Evolutionary conservation across 306 rosid genomes (phyloP), one percentile per base, ranked within the genome.

Genomic region (Sindora glabra): DNA sequence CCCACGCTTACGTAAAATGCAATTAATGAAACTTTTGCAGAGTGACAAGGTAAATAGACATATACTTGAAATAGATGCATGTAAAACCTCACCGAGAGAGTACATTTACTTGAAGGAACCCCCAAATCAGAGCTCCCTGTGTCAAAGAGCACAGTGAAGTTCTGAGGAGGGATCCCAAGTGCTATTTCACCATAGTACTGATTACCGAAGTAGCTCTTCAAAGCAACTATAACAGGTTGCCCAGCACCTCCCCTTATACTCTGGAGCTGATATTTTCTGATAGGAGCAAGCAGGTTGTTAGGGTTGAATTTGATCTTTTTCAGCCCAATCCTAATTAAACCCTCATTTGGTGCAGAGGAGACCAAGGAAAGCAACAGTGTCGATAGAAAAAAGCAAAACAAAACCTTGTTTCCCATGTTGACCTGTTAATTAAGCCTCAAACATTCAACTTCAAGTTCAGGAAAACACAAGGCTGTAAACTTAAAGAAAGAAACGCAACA

Each of bases 91-190:
- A 92, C 98, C 86, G 96, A 92, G 48, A n/a, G n/a, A n/a, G 82
- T 68, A 50, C 99, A 92, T 63, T 71, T 80, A 36, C 66, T 6
- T 0, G 99, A 92, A 14, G 96, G 99, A 55, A 92, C 99, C 99
- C 99, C 89, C 68, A 79, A 34, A 73, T 92, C 89, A 18, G 99
- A 80, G 85, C 99, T 92, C 2, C 99, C 99, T 0, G 99, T 92
- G 66, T 92, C 99, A 45, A 92, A 92, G 64, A 92, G 80, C 0
- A 86, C 96, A 47, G 88, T 80, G 84, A 92, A 89, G 34, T 29
- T 79, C 75, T 92, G 96, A 39, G 96, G 87, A 22, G 99, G 99
- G 62, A 75, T 81, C 12, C 99, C 99, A 61, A 92, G 74, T 38
- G 55, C 55, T 19, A 92, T 86, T 67, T 89, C 99, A 53, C 99